Conservation (phyloP, 2,329 filamentous ascomycete genomes). For the Fusarium tricinctum region DNA sequence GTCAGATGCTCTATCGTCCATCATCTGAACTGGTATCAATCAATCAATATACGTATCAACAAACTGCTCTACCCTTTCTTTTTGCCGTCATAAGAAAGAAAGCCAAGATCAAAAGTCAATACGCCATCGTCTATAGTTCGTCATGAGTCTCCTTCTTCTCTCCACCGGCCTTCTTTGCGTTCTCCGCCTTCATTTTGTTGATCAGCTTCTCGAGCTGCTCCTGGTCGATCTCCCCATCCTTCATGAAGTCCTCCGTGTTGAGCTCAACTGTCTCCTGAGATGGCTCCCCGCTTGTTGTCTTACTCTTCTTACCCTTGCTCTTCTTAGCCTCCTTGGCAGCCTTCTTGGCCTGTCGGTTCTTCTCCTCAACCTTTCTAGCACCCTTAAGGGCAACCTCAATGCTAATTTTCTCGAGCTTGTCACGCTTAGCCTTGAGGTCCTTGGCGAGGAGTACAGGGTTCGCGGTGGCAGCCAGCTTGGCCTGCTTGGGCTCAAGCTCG, state of each 20-base stretch:
- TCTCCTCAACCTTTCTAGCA: constrained; percentile 68
- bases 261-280: constrained; percentile 60
- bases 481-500: constrained; percentile 77
- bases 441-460: constrained; percentile 81
- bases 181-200: constrained; percentile 45
- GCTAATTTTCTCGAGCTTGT: constrained; percentile 78
- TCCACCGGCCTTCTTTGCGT: constrained; percentile 39
- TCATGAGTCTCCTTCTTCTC: constrained; percentile 52
- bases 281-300: constrained; percentile 54
- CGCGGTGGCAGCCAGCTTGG: constrained; percentile 75
- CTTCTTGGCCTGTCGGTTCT: constrained; percentile 64
- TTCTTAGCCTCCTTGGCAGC: constrained; percentile 58
- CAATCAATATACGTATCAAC: constrained; percentile 33
- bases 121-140: constrained; percentile 52
- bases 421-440: constrained; percentile 77
- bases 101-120: constrained; percentile 28
- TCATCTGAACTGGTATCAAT: constrained; percentile 43
- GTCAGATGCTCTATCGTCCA: constrained; percentile 42
- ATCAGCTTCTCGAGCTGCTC: constrained; percentile 50
- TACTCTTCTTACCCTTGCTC: constrained; percentile 58
- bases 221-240: constrained; percentile 51
- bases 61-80: constrained; percentile 30
- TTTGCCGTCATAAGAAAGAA: constrained; percentile 20
- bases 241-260: constrained; percentile 63
- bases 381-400: constrained; percentile 79